phyloP scores from a whole-genome alignment of 352 stramenopile genomes.

The Pythium dissimile region DNA sequence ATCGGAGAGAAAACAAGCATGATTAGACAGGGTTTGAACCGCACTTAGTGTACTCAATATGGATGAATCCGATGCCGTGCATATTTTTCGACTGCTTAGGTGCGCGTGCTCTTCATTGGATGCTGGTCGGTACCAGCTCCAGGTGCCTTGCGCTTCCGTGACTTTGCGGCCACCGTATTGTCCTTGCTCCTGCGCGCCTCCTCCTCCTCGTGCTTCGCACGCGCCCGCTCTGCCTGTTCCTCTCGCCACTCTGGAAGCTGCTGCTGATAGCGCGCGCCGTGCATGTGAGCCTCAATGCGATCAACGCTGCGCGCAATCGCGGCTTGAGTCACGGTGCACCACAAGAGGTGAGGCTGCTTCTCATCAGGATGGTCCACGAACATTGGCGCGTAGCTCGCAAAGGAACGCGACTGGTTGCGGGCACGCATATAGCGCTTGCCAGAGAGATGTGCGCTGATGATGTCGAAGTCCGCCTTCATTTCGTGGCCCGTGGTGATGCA shows the following conservation, averaged over 20 bases:
- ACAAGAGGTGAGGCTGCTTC: constrained; percentile 45
- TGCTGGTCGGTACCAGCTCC: neutral
- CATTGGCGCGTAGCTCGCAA: constrained; percentile 58
- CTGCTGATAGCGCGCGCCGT: constrained; percentile 48
- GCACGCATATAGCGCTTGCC: constrained; percentile 62
- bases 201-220: neutral
- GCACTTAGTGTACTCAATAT: no score
- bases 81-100: no score
- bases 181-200: neutral
- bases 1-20: neutral
- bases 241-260: constrained; percentile 49
- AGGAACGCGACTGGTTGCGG: constrained; percentile 36
- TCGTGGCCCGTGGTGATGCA: constrained; percentile 64
- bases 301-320: constrained; percentile 42
- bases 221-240: constrained; percentile 27
- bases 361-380: constrained; percentile 59
- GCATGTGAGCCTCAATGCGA: constrained; percentile 55
- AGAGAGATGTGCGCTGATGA: constrained; percentile 47
- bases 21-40: constrained; percentile 3
- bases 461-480: constrained; percentile 52
- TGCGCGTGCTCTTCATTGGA: constrained; percentile 1
- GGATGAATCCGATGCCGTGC: no score
- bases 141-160: neutral
- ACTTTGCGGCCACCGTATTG: no score
- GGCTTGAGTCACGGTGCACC: constrained; percentile 65